Percentiles rank a stretch among this genome's conserved stretches.
Conservation (phyloP, 768 basidiomycete genomes). For the Pleurotus salmoneostramineus region DNA sequence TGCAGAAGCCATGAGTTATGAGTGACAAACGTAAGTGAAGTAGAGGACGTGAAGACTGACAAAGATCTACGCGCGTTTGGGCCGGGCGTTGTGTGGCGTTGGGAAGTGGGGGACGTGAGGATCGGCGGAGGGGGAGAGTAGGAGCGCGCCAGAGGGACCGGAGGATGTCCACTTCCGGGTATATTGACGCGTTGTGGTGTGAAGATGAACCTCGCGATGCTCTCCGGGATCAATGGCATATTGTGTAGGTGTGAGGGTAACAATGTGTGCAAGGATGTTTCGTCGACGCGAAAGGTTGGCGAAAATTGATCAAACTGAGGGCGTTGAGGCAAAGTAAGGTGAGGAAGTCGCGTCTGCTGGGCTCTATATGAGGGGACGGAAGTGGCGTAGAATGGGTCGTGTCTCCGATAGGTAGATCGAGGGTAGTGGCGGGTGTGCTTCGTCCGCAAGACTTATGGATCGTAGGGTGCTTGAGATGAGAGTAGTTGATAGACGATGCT, state of each 20-base stretch:
- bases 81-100: neutral
- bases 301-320: too few species aligned
- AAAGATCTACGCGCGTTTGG: neutral
- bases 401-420: too few species aligned
- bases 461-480: too few species aligned
- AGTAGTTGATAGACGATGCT: too few species aligned
- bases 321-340: too few species aligned
- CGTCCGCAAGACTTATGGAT: too few species aligned
- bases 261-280: too few species aligned
- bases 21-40: neutral
- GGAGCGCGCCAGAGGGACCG: neutral
- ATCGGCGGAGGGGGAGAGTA: neutral
- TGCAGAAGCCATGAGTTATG: neutral
- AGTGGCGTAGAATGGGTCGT: too few species aligned
- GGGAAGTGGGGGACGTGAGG: neutral
- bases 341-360: too few species aligned
- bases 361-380: too few species aligned
- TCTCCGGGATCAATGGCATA: neutral
- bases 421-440: too few species aligned
- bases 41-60: neutral
- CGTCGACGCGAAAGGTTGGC: too few species aligned
- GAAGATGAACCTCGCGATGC: neutral
- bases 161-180: neutral
- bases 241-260: neutral
- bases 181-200: neutral